Conservation (phyloP, 768 basidiomycete species). For the Mycena galopus region DNA sequence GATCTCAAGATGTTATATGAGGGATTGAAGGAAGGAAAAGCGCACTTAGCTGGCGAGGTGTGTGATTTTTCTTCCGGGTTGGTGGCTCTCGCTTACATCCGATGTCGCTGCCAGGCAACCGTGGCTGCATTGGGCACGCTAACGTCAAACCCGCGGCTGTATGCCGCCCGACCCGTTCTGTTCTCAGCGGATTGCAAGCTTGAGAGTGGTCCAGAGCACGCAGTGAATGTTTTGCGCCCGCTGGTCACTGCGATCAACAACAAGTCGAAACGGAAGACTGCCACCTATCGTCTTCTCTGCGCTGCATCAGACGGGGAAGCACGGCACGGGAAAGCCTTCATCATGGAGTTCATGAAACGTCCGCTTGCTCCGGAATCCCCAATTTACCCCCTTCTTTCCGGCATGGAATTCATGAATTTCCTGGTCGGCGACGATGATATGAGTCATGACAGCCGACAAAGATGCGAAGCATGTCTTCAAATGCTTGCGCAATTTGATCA, state of each 20-base stretch:
- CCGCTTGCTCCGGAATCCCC: neutral
- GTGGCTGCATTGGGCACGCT: neutral
- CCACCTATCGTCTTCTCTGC: neutral
- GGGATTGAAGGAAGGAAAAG: neutral
- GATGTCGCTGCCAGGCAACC: neutral
- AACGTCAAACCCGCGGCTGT: neutral
- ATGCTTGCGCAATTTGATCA: neutral
- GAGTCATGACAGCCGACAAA: conserved; percentile 1
- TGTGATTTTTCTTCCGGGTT: neutral
- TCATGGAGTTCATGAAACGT: conserved; percentile 17
- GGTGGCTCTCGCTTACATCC: neutral
- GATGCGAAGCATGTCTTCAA: neutral
- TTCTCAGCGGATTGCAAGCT: conserved; percentile 14
- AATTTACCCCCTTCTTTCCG: neutral
- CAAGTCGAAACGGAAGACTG: neutral
- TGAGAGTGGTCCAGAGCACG: conserved; percentile 10
- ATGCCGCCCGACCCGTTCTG: neutral
- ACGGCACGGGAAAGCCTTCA: conserved; percentile 1
- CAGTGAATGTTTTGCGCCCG: neutral
- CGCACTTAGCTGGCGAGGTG: neutral
- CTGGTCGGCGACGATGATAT: neutral
- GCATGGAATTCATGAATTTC: neutral
- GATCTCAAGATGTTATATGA: neutral
- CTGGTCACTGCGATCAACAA: neutral
- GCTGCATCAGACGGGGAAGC: neutral